Evolutionary conservation across 139 green algal species (phyloP).

Genomic region (Micractinium sp.): DNA sequence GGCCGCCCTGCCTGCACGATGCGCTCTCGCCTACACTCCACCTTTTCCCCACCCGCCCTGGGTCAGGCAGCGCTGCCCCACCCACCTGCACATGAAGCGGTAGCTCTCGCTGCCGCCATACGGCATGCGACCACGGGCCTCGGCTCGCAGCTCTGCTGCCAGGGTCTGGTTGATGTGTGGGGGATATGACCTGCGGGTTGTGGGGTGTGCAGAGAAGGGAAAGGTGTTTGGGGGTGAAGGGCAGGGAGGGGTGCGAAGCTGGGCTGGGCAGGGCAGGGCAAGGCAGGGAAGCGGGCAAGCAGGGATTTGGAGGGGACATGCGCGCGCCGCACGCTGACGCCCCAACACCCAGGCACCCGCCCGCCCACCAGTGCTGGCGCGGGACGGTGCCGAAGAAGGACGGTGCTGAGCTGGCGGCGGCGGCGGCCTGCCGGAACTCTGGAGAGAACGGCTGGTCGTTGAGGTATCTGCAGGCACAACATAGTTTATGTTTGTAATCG

Average conservation of each 20-base stretch:
- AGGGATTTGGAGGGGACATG: not conserved
- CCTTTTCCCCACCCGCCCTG: no score
- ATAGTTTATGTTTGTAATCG: no score
- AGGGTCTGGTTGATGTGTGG: slow-evolving; percentile 16
- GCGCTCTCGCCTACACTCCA: no score
- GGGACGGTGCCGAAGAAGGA: slow-evolving; percentile 41
- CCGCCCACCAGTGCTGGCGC: slow-evolving; percentile 32
- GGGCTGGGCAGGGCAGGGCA: no score
- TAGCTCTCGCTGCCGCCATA: slow-evolving; percentile 47
- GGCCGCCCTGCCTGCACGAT: no score
- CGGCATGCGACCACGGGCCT: slow-evolving; percentile 22
- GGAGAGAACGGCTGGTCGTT: slow-evolving; percentile 9
- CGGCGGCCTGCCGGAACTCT: slow-evolving; percentile 14
- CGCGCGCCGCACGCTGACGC: not conserved
- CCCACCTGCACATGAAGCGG: slow-evolving; percentile 49
- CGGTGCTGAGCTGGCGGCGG: not conserved
- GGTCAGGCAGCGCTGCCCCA: not conserved
- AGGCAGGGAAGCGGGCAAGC: no score
- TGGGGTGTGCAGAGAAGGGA: no score
- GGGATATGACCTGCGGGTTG: slow-evolving; percentile 33
- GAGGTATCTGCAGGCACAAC: slow-evolving; percentile 12
- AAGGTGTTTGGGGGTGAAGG: no score
- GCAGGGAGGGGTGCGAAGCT: no score
- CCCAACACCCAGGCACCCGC: no score
- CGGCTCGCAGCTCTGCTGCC: slow-evolving; percentile 4